A percentile compares a stretch with the other conserved stretches of the same genome.
phyloP scores from a whole-genome alignment of 169 alveolate species.

The Besnoitia besnoiti region DNA sequence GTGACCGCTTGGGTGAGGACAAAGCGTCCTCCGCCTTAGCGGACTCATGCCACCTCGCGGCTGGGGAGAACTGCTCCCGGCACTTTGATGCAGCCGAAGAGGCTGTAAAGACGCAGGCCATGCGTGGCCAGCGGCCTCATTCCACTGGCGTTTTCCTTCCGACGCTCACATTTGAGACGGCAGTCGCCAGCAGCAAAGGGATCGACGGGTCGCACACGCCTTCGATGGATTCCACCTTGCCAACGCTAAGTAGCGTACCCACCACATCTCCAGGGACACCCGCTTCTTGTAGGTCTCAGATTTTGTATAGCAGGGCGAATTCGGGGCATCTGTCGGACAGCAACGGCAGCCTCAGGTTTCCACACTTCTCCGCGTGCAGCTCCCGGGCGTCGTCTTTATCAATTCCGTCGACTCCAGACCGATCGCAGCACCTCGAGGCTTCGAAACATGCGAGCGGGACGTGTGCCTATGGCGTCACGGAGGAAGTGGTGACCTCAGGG shows the following conservation, averaged over 20 bases:
- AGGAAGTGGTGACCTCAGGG: background rate
- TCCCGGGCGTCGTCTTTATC: background rate
- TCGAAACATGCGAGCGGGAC: too few relatives aligned
- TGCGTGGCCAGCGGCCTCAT: background rate
- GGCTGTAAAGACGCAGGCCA: background rate
- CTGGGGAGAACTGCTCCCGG: background rate
- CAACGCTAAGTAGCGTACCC: background rate
- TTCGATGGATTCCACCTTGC: background rate
- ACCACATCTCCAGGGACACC: background rate
- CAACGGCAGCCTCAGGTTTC: background rate
- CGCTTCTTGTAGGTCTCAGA: background rate
- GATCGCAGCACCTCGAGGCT: background rate
- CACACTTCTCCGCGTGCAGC: background rate
- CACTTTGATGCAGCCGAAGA: background rate
- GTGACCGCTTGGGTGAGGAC: background rate
- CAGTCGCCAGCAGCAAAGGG: background rate
- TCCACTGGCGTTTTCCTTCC: too few relatives aligned
- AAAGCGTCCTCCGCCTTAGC: background rate
- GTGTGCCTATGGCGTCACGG: too few relatives aligned
- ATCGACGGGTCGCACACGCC: background rate
- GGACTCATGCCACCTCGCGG: background rate
- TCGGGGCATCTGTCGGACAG: background rate
- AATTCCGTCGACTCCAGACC: background rate
- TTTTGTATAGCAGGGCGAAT: background rate
- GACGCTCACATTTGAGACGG: too few relatives aligned